Conservation (phyloP, 2,329 filamentous ascomycete genomes). For the Trichophyton simii region DNA sequence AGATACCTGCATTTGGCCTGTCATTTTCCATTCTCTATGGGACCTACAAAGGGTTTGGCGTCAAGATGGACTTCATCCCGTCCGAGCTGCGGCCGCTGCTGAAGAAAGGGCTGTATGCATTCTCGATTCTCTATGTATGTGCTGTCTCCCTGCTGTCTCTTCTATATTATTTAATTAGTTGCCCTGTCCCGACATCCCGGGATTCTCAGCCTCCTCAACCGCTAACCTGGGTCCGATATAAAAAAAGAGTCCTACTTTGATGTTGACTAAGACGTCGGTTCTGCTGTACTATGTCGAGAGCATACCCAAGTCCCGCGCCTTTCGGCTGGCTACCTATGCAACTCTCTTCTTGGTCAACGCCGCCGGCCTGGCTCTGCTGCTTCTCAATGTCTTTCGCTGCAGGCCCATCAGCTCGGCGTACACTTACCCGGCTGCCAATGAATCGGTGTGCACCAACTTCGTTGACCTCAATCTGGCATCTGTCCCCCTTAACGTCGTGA, state of each 20-base stretch:
- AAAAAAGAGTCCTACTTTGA: slow-evolving; percentile 65
- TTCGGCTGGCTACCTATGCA: slow-evolving; percentile 69
- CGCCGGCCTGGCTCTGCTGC: slow-evolving; percentile 64
- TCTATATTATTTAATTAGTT: background rate
- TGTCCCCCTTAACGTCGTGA: slow-evolving; percentile 82
- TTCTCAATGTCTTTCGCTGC: slow-evolving; percentile 83
- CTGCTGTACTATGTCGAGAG: slow-evolving; percentile 79
- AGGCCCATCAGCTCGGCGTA: slow-evolving; percentile 60
- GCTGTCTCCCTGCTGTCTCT: background rate
- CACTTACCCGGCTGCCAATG: slow-evolving; percentile 32
- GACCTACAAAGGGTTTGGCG: slow-evolving; percentile 32
- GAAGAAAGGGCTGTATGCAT: slow-evolving; percentile 39
- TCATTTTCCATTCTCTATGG: slow-evolving; percentile 36
- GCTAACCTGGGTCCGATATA: background rate
- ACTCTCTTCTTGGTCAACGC: slow-evolving; percentile 67
- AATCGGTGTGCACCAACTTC: slow-evolving; percentile 47
- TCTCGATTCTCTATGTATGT: slow-evolving; percentile 12
- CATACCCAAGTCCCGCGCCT: slow-evolving; percentile 62
- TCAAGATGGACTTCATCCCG: slow-evolving; percentile 29
- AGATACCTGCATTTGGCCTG: slow-evolving; percentile 14
- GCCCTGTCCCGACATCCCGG: background rate
- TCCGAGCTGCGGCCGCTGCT: slow-evolving; percentile 21
- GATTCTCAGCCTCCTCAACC: background rate
- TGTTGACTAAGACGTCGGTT: slow-evolving; percentile 88
- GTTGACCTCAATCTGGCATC: slow-evolving; percentile 57